Conservation (phyloP, 1,284 basidiomycete genomes). For the Heterobasidion occidentale region DNA sequence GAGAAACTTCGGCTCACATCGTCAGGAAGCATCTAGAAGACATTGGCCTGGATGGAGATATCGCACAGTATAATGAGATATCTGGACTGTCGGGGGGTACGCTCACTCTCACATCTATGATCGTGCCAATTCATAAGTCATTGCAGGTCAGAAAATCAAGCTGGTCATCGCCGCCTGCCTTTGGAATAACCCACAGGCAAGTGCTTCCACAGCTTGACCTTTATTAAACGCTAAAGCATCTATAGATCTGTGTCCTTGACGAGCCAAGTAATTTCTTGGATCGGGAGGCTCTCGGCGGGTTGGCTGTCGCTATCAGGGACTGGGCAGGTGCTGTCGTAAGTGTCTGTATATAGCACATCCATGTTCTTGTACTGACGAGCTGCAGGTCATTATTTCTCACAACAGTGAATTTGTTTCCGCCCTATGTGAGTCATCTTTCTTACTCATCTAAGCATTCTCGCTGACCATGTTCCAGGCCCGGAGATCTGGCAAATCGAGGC, state of each 20-base stretch:
- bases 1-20: slow-evolving; percentile 74
- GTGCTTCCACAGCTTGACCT: slow-evolving; percentile 2
- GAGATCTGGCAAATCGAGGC: slow-evolving; percentile 80
- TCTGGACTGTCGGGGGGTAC: slow-evolving; percentile 80
- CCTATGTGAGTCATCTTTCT: slow-evolving; percentile 53
- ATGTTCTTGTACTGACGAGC: slow-evolving; percentile 12
- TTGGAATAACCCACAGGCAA: slow-evolving; percentile 90
- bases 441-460: slow-evolving; percentile 1
- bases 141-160: slow-evolving; percentile 90
- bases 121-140: slow-evolving; percentile 12
- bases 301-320: slow-evolving; percentile 93
- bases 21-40: slow-evolving; percentile 90
- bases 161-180: slow-evolving; percentile 91
- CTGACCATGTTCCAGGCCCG: slow-evolving; percentile 39
- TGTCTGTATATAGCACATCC: slow-evolving; percentile 6
- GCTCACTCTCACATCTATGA: slow-evolving; percentile 9
- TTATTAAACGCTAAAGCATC: not conserved
- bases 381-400: slow-evolving; percentile 90
- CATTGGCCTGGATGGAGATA: slow-evolving; percentile 94
- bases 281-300: slow-evolving; percentile 82
- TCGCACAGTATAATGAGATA: slow-evolving; percentile 96
- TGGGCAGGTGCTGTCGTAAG: slow-evolving; percentile 92
- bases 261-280: slow-evolving; percentile 98
- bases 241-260: slow-evolving; percentile 71
- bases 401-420: slow-evolving; percentile 89